Base-by-base conservation (phyloP, 2,329 filamentous ascomycete genomes). In the Hypoxylon sp. region DNA sequence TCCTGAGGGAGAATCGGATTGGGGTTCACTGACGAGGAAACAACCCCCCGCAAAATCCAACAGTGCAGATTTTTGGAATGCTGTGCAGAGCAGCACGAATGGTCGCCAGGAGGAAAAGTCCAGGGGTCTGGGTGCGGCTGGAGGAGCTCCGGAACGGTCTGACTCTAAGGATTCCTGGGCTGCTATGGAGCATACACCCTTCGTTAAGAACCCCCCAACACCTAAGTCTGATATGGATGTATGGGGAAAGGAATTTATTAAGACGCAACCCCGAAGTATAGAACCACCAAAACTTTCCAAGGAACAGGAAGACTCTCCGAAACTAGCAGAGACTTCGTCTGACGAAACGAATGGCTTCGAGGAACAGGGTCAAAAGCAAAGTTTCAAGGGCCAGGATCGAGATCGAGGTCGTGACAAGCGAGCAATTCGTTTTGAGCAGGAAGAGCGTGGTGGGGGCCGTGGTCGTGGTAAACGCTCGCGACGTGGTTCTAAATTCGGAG, bases 1-100 rank as follows among this genome's bases (percentile, higher is more conserved):
- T 19, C 26, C 48, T 1, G 29, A 31, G 5, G 31, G 13, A 2
- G 24, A 66, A n/a, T 64, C 62, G 3, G 48, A 42, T 33, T 74
- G 73, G 73, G 50, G 69, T 2, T 59, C 69, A 55, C 35, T 75
- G 10, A 57, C 71, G 11, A 71, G 69, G 48, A 74, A 70, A 44
- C 50, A 58, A 54, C 42, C 62, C 5, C 26, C 66, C 1, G 44
- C 50, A 17, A 67, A 71, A 35, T 19, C 69, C n/a, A 59, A 53
- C 22, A 66, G 53, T 11, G 53, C 60, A 9, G 67, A 70, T 11
- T 75, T 75, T 48, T 75, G 72, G 74, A 53, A 59, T 59, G 14
- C 47, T 9, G 42, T 74, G 37, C 31, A 55, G 11, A 42, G 13
- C 10, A 63, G 29, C 17, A 3, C 26, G 33, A 47, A 33, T n/a